These are phyloP conservation scores for Citrullus mucosospermus DNA, from an alignment of 306 rosid genomes.

Conservation along the genomic window DNA sequence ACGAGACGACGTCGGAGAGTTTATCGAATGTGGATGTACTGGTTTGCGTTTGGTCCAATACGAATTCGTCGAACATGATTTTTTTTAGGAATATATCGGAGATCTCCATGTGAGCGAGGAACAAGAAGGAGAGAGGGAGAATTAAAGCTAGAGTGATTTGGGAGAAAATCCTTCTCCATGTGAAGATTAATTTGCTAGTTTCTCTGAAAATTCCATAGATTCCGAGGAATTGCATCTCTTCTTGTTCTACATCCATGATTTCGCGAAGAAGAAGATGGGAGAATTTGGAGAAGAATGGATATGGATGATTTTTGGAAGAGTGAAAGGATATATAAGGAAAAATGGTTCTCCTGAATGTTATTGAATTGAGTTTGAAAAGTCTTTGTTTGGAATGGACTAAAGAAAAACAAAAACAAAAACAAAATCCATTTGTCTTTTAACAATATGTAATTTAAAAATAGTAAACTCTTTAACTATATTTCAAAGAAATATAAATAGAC, in stretches of 20 bases:
- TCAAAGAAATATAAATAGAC: background rate
- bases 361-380: conserved; percentile 3
- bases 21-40: background rate
- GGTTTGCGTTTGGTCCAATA: background rate
- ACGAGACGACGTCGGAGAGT: conserved; percentile 7
- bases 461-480: background rate
- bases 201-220: conserved; percentile 19
- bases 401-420: background rate
- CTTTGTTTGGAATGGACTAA: background rate
- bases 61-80: background rate
- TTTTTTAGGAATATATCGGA: conserved; percentile 15
- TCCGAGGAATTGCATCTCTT: conserved; percentile 26
- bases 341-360: background rate
- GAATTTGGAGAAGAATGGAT: background rate
- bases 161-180: conserved; percentile 22
- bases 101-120: conserved; percentile 20
- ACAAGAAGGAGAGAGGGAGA: conserved; percentile 20
- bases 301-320: background rate
- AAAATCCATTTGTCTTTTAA: background rate
- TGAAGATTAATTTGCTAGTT: conserved; percentile 14
- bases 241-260: conserved; percentile 29
- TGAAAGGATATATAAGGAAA: background rate
- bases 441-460: background rate
- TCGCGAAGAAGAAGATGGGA: background rate
- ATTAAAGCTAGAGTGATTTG: conserved; percentile 22